A percentile compares a stretch with the other conserved stretches of the same genome.
Evolutionary conservation across 306 rosid species (phyloP).

Genomic region (Cicer arietinum): DNA sequence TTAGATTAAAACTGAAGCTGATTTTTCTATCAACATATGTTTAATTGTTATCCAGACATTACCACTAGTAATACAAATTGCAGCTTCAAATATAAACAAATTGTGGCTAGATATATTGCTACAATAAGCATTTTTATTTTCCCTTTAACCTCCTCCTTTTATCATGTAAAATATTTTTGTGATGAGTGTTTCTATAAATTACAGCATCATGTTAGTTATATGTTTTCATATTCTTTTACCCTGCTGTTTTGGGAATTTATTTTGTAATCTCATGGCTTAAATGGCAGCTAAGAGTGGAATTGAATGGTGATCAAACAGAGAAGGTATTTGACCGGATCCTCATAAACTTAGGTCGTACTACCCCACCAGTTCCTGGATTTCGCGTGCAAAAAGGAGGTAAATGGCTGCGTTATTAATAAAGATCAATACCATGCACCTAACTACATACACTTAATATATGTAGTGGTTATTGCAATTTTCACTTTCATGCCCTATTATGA

Average conservation of each 20-base stretch:
- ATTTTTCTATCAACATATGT: background rate
- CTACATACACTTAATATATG: background rate
- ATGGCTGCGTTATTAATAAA: conserved; percentile 23
- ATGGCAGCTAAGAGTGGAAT: conserved; percentile 76
- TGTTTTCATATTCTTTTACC: conserved; percentile 27
- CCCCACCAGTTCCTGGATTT: conserved; percentile 91
- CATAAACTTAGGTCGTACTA: conserved; percentile 65
- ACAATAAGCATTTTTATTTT: conserved; percentile 16
- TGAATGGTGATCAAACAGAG: conserved; percentile 74
- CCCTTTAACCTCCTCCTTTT: background rate
- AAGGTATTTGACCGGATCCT: conserved; percentile 68
- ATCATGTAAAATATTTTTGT: conserved; percentile 2
- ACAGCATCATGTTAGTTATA: conserved; percentile 7
- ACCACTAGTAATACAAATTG: conserved; percentile 10
- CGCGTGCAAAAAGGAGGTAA: conserved; percentile 89
- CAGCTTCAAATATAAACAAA: conserved; percentile 11
- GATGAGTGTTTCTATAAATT: background rate
- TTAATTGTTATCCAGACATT: conserved; percentile 17
- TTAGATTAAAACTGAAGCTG: conserved; percentile 13
- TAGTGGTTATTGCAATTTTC: conserved; percentile 28
- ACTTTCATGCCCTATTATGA: conserved; percentile 27
- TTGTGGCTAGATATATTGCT: conserved; percentile 25
- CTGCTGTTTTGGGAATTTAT: conserved; percentile 18
- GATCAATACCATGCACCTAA: conserved; percentile 16
- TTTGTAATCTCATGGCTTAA: conserved; percentile 29